Conservation (phyloP, 371 early-diverging fungal genomes). For the Mortierella sp. region DNA sequence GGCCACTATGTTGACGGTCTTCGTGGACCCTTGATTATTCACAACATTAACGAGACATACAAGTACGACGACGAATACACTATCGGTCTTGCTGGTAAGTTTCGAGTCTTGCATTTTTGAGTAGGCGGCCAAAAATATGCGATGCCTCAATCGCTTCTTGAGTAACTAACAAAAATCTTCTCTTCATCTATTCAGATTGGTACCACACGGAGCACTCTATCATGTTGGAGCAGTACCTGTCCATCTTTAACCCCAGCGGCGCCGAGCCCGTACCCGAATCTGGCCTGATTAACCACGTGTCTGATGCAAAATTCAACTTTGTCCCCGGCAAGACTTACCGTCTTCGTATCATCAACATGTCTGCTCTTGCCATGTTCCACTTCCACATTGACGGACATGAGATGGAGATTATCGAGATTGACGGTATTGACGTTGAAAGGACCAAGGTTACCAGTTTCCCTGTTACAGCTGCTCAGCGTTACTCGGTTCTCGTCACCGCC, state of each 20-base stretch:
- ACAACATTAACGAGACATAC: slow-evolving; percentile 72
- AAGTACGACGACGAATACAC: slow-evolving; percentile 78
- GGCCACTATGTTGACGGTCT: slow-evolving; percentile 89
- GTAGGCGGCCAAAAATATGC: not conserved
- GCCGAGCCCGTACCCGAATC: slow-evolving; percentile 77
- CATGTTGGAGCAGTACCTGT: slow-evolving; percentile 61
- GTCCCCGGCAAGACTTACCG: slow-evolving; percentile 86
- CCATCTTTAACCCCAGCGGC: slow-evolving; percentile 73
- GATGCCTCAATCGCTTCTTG: not conserved
- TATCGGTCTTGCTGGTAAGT: slow-evolving; percentile 68
- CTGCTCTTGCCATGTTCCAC: slow-evolving; percentile 79
- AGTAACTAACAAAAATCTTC: not conserved
- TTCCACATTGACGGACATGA: slow-evolving; percentile 85
- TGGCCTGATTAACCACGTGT: slow-evolving; percentile 67
- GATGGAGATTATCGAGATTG: slow-evolving; percentile 85
- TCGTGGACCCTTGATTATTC: slow-evolving; percentile 79
- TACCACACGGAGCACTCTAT: slow-evolving; percentile 67
- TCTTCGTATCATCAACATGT: slow-evolving; percentile 84
- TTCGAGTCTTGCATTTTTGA: not conserved
- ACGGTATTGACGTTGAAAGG: slow-evolving; percentile 76
- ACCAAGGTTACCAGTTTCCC: slow-evolving; percentile 67
- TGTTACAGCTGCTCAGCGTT: slow-evolving; percentile 77
- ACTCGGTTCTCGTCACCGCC: slow-evolving; percentile 80
- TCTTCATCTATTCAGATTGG: slow-evolving; percentile 66
- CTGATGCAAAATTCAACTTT: slow-evolving; percentile 63